Evolutionary conservation across 208 protist species (phyloP).

Genomic region (Porcisia hertigi): DNA sequence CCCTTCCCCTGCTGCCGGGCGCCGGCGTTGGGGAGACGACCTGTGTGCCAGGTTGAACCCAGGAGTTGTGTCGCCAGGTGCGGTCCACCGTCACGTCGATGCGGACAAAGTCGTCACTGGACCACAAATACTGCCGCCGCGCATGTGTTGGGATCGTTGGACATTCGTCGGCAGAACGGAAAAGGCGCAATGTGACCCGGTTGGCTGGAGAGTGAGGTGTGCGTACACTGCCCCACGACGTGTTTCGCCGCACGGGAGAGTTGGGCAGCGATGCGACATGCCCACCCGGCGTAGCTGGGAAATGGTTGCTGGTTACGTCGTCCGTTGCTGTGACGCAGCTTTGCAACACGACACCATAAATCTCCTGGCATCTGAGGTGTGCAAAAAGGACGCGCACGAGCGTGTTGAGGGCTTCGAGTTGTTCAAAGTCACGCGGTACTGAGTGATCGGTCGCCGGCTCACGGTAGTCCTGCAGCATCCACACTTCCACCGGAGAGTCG

Average conservation of each 20-base stretch:
- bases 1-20: neutral
- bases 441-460: constrained; percentile 40
- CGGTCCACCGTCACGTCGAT: constrained; percentile 35
- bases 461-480: constrained; percentile 53
- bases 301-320: constrained; percentile 9
- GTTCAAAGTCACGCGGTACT: constrained; percentile 36
- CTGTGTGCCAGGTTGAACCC: constrained; percentile 5
- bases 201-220: constrained; percentile 21
- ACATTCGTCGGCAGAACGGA: constrained; percentile 18
- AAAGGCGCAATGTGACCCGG: constrained; percentile 27
- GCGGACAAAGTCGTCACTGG: constrained; percentile 39
- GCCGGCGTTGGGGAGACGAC: constrained; percentile 1
- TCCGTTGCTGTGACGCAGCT: constrained; percentile 26
- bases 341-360: constrained; percentile 40
- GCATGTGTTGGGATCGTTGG: constrained; percentile 17
- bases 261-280: constrained; percentile 7
- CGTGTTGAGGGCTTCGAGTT: constrained; percentile 45
- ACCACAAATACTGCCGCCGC: constrained; percentile 28
- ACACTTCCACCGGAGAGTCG: constrained; percentile 40
- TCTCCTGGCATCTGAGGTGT: constrained; percentile 39
- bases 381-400: constrained; percentile 47
- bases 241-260: constrained; percentile 7
- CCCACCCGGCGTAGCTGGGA: neutral
- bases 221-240: constrained; percentile 12
- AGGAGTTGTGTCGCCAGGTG: constrained; percentile 27